Percentiles rank a stretch among this genome's conserved stretches.
Conservation (phyloP, 306 rosid genomes). For the Trichosanthes cucumerina region DNA sequence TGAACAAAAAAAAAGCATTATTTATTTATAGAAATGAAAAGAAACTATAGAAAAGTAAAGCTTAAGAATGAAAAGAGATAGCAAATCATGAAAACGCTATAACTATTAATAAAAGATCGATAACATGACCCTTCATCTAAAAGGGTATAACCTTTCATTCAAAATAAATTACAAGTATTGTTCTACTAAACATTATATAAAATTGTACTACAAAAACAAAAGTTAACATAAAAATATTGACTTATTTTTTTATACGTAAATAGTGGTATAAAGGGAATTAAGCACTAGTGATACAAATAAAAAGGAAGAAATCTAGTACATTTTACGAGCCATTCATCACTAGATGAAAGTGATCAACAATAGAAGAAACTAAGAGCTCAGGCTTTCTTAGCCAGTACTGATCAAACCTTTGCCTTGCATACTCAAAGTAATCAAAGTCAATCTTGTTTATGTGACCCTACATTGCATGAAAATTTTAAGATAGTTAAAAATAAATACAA, state of each 20-base stretch:
- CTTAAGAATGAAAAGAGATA: too few relatives aligned
- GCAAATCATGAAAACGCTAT: too few relatives aligned
- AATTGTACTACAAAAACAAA: neutral
- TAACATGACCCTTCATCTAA: neutral
- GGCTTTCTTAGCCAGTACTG: slow-evolving; percentile 57
- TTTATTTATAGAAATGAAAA: too few relatives aligned
- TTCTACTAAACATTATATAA: neutral
- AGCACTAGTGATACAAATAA: too few relatives aligned
- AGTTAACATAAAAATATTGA: neutral
- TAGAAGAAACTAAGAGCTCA: slow-evolving; percentile 25
- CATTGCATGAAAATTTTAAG: slow-evolving; percentile 25
- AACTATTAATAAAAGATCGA: neutral
- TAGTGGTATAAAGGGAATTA: neutral
- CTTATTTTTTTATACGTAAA: neutral
- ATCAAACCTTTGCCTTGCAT: slow-evolving; percentile 72
- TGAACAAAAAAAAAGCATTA: too few relatives aligned
- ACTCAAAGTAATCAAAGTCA: slow-evolving; percentile 80
- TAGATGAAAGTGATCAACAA: neutral
- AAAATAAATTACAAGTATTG: neutral
- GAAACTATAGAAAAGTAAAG: too few relatives aligned
- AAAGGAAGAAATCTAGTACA: neutral
- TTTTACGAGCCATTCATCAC: neutral
- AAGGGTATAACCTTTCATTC: neutral
- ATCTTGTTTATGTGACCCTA: slow-evolving; percentile 75
- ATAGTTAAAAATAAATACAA: neutral